Evolutionary conservation across 164 flowering plant genomes (phyloP).

Genomic region (Tetracentron sinense): DNA sequence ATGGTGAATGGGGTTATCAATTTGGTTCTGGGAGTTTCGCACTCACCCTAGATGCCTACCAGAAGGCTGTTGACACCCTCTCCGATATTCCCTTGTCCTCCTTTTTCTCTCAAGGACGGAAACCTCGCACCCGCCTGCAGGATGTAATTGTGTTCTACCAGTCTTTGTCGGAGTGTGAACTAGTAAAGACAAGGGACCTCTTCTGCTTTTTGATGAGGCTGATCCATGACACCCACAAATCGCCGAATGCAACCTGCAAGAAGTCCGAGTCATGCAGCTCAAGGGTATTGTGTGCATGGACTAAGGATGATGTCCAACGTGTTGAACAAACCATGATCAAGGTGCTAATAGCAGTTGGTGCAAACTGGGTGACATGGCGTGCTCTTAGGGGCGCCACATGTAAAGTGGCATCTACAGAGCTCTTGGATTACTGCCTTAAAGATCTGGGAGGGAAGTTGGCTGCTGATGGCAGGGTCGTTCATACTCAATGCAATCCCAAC

Average conservation of each 20-base stretch:
- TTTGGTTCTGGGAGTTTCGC: constrained; percentile 82
- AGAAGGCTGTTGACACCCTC: constrained; percentile 44
- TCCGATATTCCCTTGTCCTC: constrained; percentile 43
- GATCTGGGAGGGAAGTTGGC: constrained; percentile 52
- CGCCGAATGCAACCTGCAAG: constrained; percentile 19
- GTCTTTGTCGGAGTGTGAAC: constrained; percentile 47
- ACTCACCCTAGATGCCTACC: constrained; percentile 49
- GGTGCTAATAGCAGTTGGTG: constrained; percentile 56
- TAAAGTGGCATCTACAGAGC: constrained; percentile 50
- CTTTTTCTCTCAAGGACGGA: constrained; percentile 37
- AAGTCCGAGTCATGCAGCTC: constrained; percentile 15
- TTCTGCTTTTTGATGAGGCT: constrained; percentile 45
- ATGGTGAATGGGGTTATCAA: constrained; percentile 83
- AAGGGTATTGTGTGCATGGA: constrained; percentile 40
- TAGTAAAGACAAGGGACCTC: constrained; percentile 52
- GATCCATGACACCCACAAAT: constrained; percentile 35
- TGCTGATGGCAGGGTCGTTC: constrained; percentile 40
- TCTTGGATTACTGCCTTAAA: constrained; percentile 67
- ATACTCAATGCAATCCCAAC: constrained; percentile 37
- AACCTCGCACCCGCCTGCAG: constrained; percentile 42
- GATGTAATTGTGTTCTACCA: constrained; percentile 53
- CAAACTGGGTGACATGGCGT: constrained; percentile 67
- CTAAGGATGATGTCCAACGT: constrained; percentile 41
- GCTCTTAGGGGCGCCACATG: constrained; percentile 65
- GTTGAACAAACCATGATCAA: constrained; percentile 63